Evolutionary conservation across 768 basidiomycete genomes (phyloP).

Genomic region (Rubroboletus satanas): DNA sequence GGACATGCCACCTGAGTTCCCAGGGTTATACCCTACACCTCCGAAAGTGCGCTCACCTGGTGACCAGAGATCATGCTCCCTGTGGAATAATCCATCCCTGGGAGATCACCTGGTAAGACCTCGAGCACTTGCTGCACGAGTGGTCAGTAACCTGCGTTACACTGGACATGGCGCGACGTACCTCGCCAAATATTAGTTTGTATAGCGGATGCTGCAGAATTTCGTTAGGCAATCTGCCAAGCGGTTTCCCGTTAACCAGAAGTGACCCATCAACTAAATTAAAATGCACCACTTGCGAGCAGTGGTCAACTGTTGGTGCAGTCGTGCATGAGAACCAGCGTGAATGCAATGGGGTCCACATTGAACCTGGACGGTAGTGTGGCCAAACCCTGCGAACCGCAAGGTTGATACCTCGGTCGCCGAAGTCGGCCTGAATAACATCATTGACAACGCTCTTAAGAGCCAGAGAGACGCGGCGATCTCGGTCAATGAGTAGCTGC

Average conservation of each 20-base stretch:
- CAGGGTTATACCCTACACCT: not conserved
- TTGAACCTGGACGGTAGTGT: conserved; percentile 21
- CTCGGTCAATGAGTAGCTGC: conserved; percentile 25
- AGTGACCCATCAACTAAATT: conserved; percentile 27
- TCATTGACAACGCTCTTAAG: conserved; percentile 16
- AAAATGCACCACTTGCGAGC: conserved; percentile 21
- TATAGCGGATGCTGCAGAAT: conserved; percentile 22
- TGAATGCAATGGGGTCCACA: conserved; percentile 18
- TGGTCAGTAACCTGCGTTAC: not conserved
- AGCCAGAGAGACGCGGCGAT: conserved; percentile 28
- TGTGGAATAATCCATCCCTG: conserved; percentile 27
- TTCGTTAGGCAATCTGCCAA: conserved; percentile 21
- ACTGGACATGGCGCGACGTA: not conserved
- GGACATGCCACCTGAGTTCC: not conserved
- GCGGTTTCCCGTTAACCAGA: conserved; percentile 25
- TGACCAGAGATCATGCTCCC: conserved; percentile 16
- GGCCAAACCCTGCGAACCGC: conserved; percentile 24
- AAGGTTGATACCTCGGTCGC: conserved; percentile 14
- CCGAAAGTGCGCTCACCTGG: conserved; percentile 8
- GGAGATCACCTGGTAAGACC: conserved; percentile 22
- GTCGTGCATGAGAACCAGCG: conserved; percentile 26
- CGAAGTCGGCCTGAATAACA: not conserved
- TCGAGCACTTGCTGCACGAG: conserved; percentile 17
- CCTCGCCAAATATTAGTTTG: conserved; percentile 18
- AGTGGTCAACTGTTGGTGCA: not conserved